Evolutionary conservation across 371 early-diverging fungal species (phyloP).

Genomic region (Globomyces sp.): DNA sequence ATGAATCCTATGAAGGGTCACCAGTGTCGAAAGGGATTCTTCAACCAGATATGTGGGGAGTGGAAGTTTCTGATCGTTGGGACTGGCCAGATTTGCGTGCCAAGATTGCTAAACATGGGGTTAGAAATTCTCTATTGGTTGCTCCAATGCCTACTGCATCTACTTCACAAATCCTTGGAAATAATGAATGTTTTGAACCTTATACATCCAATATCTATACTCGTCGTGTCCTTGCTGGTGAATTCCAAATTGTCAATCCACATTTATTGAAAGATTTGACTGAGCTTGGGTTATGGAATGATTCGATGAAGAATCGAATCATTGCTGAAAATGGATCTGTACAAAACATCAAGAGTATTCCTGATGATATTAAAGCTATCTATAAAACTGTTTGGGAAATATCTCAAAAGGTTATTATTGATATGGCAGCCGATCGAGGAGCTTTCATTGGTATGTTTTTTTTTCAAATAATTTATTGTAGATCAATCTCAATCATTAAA

Average conservation of each 20-base stretch:
- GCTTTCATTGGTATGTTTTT: conserved; percentile 76
- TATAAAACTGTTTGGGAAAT: conserved; percentile 99
- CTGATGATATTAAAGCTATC: conserved; percentile 88
- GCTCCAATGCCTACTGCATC: conserved; percentile 99
- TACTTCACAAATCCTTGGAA: conserved; percentile 98
- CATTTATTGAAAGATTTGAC: conserved; percentile 95
- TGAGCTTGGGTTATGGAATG: conserved; percentile 93
- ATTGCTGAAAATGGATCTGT: conserved; percentile 96
- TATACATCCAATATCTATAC: conserved; percentile 99
- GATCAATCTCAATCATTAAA: conserved; percentile 99
- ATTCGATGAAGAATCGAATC: conserved; percentile 94
- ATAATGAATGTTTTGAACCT: conserved; percentile 99
- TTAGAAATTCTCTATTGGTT: conserved; percentile 97
- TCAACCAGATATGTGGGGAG: conserved; percentile 95
- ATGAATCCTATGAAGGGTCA: conserved; percentile 88
- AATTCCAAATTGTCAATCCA: conserved; percentile 99
- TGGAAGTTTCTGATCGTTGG: conserved; percentile 76
- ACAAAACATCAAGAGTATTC: conserved; percentile 81
- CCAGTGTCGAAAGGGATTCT: conserved; percentile 92
- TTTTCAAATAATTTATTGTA: conserved; percentile 13
- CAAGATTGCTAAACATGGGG: conserved; percentile 86
- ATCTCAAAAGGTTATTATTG: conserved; percentile 66
- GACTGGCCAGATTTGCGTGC: conserved; percentile 90
- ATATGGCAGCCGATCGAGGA: conserved; percentile 87
- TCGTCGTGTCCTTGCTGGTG: conserved; percentile 97